Evolutionary conservation across 2,329 filamentous ascomycete species (phyloP).

Genomic region (Aspergillus fischeri): DNA sequence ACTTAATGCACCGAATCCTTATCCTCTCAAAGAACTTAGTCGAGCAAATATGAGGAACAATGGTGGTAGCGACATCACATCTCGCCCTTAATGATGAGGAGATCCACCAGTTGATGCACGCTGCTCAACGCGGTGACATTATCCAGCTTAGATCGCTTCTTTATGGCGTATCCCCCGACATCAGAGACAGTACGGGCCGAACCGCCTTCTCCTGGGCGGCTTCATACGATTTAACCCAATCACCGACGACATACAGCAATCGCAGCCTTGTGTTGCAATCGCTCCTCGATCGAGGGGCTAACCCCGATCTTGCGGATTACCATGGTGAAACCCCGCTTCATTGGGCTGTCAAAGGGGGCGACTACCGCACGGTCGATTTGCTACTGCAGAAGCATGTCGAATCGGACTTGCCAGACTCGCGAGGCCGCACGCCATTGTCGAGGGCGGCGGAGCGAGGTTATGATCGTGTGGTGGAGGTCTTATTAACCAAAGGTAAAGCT

Average conservation of each 20-base stretch:
- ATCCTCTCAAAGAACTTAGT: not conserved
- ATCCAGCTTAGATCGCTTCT: slow-evolving; percentile 2
- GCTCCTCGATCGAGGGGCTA: slow-evolving; percentile 8
- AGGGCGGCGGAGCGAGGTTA: slow-evolving; percentile 7
- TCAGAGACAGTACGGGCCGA: slow-evolving; percentile 6
- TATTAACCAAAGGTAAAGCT: slow-evolving; percentile 2
- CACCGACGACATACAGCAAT: not conserved
- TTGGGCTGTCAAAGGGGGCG: slow-evolving; percentile 10
- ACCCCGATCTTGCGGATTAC: slow-evolving; percentile 8
- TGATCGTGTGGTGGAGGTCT: not conserved
- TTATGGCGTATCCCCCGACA: slow-evolving; percentile 6
- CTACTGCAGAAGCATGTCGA: slow-evolving; percentile 6
- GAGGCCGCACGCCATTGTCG: slow-evolving; percentile 11
- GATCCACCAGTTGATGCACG: slow-evolving; percentile 5
- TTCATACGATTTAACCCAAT: slow-evolving; percentile 1
- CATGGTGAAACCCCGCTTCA: slow-evolving; percentile 11
- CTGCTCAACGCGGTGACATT: slow-evolving; percentile 1
- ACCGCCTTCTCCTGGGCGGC: slow-evolving; percentile 11
- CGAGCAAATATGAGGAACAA: not conserved
- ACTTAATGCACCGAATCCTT: not conserved
- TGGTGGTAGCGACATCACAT: not conserved
- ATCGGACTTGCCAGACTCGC: slow-evolving; percentile 1
- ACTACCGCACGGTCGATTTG: slow-evolving; percentile 5
- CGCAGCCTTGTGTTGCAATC: slow-evolving; percentile 3
- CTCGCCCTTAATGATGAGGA: slow-evolving; percentile 2